Percentiles rank a stretch among this genome's conserved stretches.
phyloP scores from a whole-genome alignment of 176 grass and related monocot species.

The Areca catechu region DNA sequence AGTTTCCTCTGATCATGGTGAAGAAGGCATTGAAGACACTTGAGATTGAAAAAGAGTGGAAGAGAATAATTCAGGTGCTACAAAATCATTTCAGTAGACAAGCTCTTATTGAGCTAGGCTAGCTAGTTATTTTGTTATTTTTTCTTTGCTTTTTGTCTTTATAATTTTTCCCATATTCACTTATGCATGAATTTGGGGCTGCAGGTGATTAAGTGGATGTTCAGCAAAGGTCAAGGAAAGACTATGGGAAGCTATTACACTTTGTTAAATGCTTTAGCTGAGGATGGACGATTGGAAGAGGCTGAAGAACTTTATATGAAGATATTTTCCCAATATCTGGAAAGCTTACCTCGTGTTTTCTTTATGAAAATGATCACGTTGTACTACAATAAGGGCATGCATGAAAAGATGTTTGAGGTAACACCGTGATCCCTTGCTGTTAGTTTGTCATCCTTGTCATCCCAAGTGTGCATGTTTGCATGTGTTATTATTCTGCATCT shows the following conservation, averaged over 20 bases:
- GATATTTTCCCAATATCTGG: constrained; percentile 67
- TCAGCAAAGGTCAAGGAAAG: constrained; percentile 98
- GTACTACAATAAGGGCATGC: constrained; percentile 41
- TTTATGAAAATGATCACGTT: constrained; percentile 75
- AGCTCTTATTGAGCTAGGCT: background rate
- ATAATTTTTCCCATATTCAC: background rate
- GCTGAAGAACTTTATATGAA: constrained; percentile 80
- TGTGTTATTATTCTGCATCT: no score
- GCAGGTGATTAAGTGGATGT: constrained; percentile 98
- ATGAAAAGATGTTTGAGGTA: constrained; percentile 98
- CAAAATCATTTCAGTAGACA: background rate
- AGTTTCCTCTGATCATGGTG: constrained; percentile 91
- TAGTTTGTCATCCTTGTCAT: background rate
- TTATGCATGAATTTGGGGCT: constrained; percentile 1
- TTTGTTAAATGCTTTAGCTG: constrained; percentile 81
- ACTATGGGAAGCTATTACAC: constrained; percentile 89
- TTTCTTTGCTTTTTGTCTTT: background rate
- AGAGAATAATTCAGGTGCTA: constrained; percentile 86
- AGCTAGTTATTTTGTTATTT: constrained; percentile 5
- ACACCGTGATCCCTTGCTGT: background rate
- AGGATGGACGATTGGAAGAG: constrained; percentile 74
- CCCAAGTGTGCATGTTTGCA: no score
- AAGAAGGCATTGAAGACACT: constrained; percentile 88
- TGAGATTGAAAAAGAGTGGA: constrained; percentile 91
- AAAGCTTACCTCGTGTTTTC: constrained; percentile 78